Conservation (phyloP, 2,329 filamentous ascomycete species). For the Aspergillus persii region DNA sequence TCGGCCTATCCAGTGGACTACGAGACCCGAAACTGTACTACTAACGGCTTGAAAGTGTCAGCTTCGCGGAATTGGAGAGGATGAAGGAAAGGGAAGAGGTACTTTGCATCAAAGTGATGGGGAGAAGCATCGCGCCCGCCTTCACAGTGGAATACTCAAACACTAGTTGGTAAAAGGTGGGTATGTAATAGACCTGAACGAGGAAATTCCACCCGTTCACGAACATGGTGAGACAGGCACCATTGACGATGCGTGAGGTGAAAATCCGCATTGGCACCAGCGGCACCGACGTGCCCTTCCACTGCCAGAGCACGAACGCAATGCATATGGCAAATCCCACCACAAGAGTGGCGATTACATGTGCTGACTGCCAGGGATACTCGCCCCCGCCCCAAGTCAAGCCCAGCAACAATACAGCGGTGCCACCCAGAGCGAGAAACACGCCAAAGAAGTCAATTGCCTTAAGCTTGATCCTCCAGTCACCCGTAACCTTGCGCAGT, state of each 20-base stretch:
- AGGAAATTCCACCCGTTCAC: constrained; percentile 61
- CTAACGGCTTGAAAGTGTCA: constrained; percentile 36
- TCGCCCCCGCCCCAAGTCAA: constrained; percentile 61
- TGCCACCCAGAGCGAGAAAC: constrained; percentile 45
- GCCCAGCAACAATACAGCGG: constrained; percentile 49
- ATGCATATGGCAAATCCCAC: constrained; percentile 43
- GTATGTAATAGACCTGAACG: constrained; percentile 61
- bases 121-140: constrained; percentile 52
- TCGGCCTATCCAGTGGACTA: constrained; percentile 54
- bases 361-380: constrained; percentile 55
- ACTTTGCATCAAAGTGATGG: constrained; percentile 50
- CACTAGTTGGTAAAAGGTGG: constrained; percentile 61
- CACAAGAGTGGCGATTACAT: constrained; percentile 56
- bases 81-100: constrained; percentile 1
- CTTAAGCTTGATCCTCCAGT: constrained; percentile 52
- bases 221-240: constrained; percentile 56
- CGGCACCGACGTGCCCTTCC: constrained; percentile 30
- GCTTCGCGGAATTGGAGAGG: constrained; percentile 25
- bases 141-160: constrained; percentile 43
- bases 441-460: constrained; percentile 54
- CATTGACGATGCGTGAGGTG: constrained; percentile 53
- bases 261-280: constrained; percentile 51
- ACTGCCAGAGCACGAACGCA: constrained; percentile 34
- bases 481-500: constrained; percentile 52
- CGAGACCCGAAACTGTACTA: constrained; percentile 52